phyloP scores from a whole-genome alignment of 2,329 filamentous ascomycete species.

The Aphanoascus verrucosus region DNA sequence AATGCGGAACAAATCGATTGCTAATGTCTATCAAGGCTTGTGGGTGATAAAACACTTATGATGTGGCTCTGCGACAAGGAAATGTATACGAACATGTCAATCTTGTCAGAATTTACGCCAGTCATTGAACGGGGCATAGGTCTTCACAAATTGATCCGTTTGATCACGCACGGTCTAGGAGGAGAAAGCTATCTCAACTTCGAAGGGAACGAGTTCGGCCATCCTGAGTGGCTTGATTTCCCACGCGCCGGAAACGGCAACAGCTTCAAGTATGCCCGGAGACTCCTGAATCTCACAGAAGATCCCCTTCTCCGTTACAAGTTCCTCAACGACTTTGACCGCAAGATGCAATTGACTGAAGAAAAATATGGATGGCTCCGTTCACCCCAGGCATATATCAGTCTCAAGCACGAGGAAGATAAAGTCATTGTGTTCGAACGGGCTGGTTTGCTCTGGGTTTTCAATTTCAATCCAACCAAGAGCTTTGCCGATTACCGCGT shows the following conservation, averaged over 20 bases:
- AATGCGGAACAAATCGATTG: conserved; percentile 17
- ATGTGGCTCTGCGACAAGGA: conserved; percentile 98
- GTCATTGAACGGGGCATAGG: conserved; percentile 84
- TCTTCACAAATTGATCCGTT: conserved; percentile 93
- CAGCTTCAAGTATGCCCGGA: conserved; percentile 86
- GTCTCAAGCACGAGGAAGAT: conserved; percentile 83
- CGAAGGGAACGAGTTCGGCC: conserved; percentile 96
- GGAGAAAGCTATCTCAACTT: conserved; percentile 98
- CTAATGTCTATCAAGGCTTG: conserved; percentile 52
- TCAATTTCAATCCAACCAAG: conserved; percentile 82
- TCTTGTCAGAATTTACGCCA: conserved; percentile 68
- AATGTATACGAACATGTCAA: conserved; percentile 97
- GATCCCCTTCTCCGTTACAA: conserved; percentile 76
- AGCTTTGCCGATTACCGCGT: conserved; percentile 91
- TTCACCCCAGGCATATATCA: conserved; percentile 76
- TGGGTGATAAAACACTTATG: conserved; percentile 92
- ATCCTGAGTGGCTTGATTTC: conserved; percentile 98
- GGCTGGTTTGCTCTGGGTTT: conserved; percentile 79
- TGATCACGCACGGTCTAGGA: conserved; percentile 81
- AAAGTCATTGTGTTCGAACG: conserved; percentile 96
- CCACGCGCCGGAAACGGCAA: conserved; percentile 86
- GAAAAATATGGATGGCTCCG: conserved; percentile 86
- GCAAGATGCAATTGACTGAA: conserved; percentile 78
- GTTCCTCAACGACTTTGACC: conserved; percentile 89
- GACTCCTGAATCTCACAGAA: conserved; percentile 86